Evolutionary conservation across 2,329 filamentous ascomycete genomes (phyloP), one percentile per base, ranked within the genome.

Genomic region (Ophiostoma sp.): DNA sequence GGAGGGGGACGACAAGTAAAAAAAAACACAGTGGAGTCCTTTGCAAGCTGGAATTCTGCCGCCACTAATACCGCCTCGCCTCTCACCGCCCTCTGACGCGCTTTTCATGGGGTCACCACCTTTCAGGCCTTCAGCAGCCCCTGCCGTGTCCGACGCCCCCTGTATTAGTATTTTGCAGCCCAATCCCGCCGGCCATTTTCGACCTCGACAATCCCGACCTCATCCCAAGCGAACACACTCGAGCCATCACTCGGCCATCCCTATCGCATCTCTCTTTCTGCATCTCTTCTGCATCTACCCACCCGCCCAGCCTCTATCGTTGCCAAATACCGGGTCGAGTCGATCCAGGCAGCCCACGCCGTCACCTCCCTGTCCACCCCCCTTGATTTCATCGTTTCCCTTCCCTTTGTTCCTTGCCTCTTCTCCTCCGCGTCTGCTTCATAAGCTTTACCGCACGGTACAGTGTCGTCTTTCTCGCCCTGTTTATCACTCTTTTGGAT

Each of bases 1-100:
- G 67, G 70, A 62, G 70, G 67, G 70, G 62, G 70, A 69, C 67
- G 70, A 71, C 41, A 20, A 36, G 57, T 62, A 69, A 71, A 71
- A 69, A 69, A 69, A 69, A 67, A 67, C 67, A 48, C 36, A 54
- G 70, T 69, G 68, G 70, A 69, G 67, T 54, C n/a, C 2, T 6
- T n/a, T 17, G 10, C 17, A 23, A 57, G 15, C 67, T 33, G n/a
- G 7, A 4, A 69, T 71, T 62, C 54, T 69, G 70, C 67, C 39
- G 70, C 52, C 17, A 13, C 17, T 65, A 35, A 66, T 48, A n/a
- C 54, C 8, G 15, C 8, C n/a, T n/a, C 41, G 36, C 23, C 48
- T 23, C 60, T 67, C 39, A 67, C 65, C 65, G 65, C 65, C 62
- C 60, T 3, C 15, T 27, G 35, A 39, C 62, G 62, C 62, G 62